phyloP scores from a whole-genome alignment of 2,329 filamentous ascomycete species.

The Ophiocordyceps camponoti-floridani region DNA sequence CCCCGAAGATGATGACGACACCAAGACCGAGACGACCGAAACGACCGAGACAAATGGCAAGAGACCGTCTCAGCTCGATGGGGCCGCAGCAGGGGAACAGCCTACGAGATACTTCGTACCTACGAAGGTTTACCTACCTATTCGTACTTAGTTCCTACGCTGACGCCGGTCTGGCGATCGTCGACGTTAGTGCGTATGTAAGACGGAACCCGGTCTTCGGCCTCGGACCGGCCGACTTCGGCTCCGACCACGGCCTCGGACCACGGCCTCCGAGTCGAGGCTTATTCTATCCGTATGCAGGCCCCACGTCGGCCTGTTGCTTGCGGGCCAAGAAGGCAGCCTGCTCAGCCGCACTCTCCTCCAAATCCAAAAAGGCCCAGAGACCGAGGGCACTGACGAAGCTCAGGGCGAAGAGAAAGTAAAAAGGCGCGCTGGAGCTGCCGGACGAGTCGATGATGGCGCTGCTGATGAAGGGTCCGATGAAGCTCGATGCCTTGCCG shows the following conservation, averaged over 20 bases:
- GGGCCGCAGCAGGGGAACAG: too few relatives aligned
- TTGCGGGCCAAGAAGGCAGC: constrained; percentile 11
- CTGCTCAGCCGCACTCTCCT: constrained; percentile 42
- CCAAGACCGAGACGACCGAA: too few relatives aligned
- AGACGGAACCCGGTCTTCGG: not conserved
- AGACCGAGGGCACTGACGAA: constrained; percentile 34
- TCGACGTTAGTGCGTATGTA: not conserved
- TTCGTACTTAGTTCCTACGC: too few relatives aligned
- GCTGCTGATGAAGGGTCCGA: constrained; percentile 49
- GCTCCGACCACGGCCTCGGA: too few relatives aligned
- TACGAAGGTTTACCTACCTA: not conserved
- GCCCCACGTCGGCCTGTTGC: not conserved
- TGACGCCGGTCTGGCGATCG: not conserved
- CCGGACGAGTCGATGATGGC: constrained; percentile 49
- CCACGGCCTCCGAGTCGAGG: too few relatives aligned
- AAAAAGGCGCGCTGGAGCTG: constrained; percentile 45
- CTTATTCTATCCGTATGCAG: too few relatives aligned
- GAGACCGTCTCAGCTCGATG: not conserved
- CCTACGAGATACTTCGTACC: too few relatives aligned
- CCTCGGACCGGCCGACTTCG: not conserved
- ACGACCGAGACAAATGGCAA: too few relatives aligned
- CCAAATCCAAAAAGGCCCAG: constrained; percentile 37
- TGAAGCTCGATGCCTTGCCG: constrained; percentile 50
- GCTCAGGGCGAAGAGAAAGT: constrained; percentile 44
- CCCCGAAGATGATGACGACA: too few relatives aligned